Evolutionary conservation across 1,284 basidiomycete genomes (phyloP), one percentile per base, ranked within the genome.

Genomic region (Naganishia sp.): DNA sequence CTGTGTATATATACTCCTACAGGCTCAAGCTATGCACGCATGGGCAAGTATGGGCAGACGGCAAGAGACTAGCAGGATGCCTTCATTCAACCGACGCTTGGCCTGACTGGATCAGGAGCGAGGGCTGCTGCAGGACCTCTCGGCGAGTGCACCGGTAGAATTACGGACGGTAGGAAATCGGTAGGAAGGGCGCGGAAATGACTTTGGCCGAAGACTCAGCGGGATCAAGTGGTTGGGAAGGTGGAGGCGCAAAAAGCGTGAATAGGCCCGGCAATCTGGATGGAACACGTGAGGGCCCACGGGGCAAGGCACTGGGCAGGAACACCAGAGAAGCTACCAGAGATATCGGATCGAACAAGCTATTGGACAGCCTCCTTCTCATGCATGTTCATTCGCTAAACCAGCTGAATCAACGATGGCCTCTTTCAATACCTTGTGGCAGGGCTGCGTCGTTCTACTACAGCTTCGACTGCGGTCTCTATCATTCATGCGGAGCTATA

Each of bases 111-210:
- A 31, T 50, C 25, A 28, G 13, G 25, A 11, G 16, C 18, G 49
- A 50, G 13, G 25, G 18, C 23, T 50, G 49, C 21, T 25, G 49
- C 23, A 21, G 25, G 49, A 50, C 23, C 49, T 50, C 49, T 50
- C 49, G 49, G 49, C 49, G 49, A 50, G 23, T 50, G 49, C 25
- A 50, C 25, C 49, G 49, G 49, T 50, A 28, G 49, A 50, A 50
- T 25, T 50, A 31, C 49, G 49, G 49, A 28, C 21, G 49, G 49
- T 15, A 50, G 49, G 23, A 28, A 21, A 15, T 46, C 45, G 45
- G 23, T 46, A 46, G 45, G n/a, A 45, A 45, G 43, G 13, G 43
- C 43, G 43, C 15, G 43, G 43, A 45, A 45, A 13, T 45, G 28
- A 28, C 28, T 28, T 28, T 28, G 28, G 36, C 45, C 45, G 45